A percentile compares a stretch with the other conserved stretches of the same genome.
Evolutionary conservation across 2,329 filamentous ascomycete genomes (phyloP).

Genomic region (Penicillium brevicompactum): DNA sequence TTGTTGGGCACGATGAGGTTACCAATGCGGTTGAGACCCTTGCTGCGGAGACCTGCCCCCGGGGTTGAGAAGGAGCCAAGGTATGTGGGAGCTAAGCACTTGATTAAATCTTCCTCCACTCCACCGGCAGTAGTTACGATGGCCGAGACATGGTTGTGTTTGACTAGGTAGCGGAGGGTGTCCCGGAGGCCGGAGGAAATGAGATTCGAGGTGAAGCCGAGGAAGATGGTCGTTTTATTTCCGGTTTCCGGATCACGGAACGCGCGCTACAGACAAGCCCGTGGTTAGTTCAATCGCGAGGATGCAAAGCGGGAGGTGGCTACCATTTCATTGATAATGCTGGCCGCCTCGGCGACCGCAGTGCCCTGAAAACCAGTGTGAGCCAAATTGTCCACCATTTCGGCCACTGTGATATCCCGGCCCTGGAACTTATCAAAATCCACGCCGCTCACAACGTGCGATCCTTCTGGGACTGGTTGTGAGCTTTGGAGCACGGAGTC

Average conservation of each 20-base stretch:
- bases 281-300: neutral
- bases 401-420: constrained; percentile 77
- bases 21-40: constrained; percentile 92
- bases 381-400: constrained; percentile 78
- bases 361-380: constrained; percentile 84
- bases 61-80: constrained; percentile 79
- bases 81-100: constrained; percentile 93
- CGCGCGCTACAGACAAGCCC: constrained; percentile 58
- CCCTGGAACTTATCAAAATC: constrained; percentile 82
- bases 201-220: constrained; percentile 96
- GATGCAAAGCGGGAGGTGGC: constrained; percentile 3
- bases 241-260: constrained; percentile 81
- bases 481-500: constrained; percentile 85
- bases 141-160: constrained; percentile 88
- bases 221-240: constrained; percentile 85
- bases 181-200: constrained; percentile 95
- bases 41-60: constrained; percentile 75
- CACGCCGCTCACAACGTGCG: constrained; percentile 83
- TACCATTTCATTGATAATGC: constrained; percentile 97
- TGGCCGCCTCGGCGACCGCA: constrained; percentile 80
- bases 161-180: constrained; percentile 85
- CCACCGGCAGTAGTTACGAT: constrained; percentile 96
- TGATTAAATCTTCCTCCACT: constrained; percentile 97
- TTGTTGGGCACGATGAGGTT: constrained; percentile 94
- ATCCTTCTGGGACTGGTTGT: constrained; percentile 74